phyloP scores from a whole-genome alignment of 805 yeast genomes.

The Kodamaea restingae region DNA sequence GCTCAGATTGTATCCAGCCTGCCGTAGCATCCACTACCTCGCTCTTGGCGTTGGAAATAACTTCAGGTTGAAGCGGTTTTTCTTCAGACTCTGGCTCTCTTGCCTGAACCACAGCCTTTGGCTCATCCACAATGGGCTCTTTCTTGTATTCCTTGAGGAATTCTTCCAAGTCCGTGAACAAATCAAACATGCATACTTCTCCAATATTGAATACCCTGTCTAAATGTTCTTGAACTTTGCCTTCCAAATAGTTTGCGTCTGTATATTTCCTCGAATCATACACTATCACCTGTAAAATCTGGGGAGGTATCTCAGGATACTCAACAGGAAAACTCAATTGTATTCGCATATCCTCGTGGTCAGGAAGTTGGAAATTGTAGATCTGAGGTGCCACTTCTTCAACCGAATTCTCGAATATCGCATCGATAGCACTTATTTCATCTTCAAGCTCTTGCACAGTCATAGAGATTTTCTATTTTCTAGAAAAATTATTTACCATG shows the following conservation, averaged over 20 bases:
- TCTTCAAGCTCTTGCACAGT: slow-evolving; percentile 52
- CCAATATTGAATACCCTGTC: slow-evolving; percentile 53
- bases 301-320: slow-evolving; percentile 69
- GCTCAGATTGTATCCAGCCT: slow-evolving; percentile 76
- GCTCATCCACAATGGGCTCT: slow-evolving; percentile 13
- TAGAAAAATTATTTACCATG: slow-evolving; percentile 9
- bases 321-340: slow-evolving; percentile 65
- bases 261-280: slow-evolving; percentile 34
- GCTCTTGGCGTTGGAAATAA: not conserved
- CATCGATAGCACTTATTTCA: slow-evolving; percentile 79
- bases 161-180: slow-evolving; percentile 58
- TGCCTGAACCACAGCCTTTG: not conserved
- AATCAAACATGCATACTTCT: slow-evolving; percentile 75
- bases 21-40: slow-evolving; percentile 41
- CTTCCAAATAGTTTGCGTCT: slow-evolving; percentile 41
- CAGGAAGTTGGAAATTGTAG: slow-evolving; percentile 53
- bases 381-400: slow-evolving; percentile 34
- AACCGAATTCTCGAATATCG: slow-evolving; percentile 74
- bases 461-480: slow-evolving; percentile 11
- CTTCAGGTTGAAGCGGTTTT: slow-evolving; percentile 1
- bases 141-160: slow-evolving; percentile 37
- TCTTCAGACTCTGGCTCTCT: not conserved
- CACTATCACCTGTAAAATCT: slow-evolving; percentile 52
- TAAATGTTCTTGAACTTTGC: slow-evolving; percentile 47
- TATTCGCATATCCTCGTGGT: slow-evolving; percentile 55